Evolutionary conservation across 768 basidiomycete species (phyloP), one percentile per base, ranked within the genome.

Genomic region (Boletellus ananiceps): DNA sequence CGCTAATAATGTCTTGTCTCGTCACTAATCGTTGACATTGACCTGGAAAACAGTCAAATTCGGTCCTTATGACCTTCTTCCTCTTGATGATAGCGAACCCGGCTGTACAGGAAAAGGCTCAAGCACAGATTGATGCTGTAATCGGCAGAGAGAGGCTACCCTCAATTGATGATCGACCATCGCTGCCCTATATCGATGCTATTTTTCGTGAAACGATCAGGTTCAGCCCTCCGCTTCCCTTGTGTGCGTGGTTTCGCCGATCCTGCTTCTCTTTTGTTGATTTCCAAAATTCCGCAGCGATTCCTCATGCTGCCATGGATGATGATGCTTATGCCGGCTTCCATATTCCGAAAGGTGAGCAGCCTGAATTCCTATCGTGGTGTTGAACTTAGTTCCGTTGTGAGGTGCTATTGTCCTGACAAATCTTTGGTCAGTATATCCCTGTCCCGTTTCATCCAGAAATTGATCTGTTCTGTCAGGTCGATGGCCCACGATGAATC

Each of bases 311-410:
- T 5, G 25, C 55, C 3, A 67, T 71, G 0, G 53, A 67, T 40
- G 72, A 73, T 38, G 74, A 74, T 35, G 49, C 65, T 12, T 75
- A 74, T 50, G 58, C 64, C 25, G 70, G 72, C 9, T 75, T 75
- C 47, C 60, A 74, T 5, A 82, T 82, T 44, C 80, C 81, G 7
- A 70, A 71, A 49, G 51, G 51, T 44, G n/a, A 35, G 34, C 25
- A 5, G 8, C 23, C 11, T 21, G 33, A 23, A 11, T 4, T 5
- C 33, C 7, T 4, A 8, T 15, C 5, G n/a, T 44, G 7, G 6
- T 15, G 36, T 19, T 25, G 7, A 16, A 44, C 11, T 9, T 29
- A 8, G 16, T 37, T 6, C 25, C 7, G 5, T 31, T 15, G n/a
- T n/a, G 11, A 50, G 50, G 43, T 33, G 37, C 36, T n/a, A 37